A percentile compares a stretch with the other conserved stretches of the same genome.
phyloP scores from a whole-genome alignment of 1,139 yeast species.

The Komagataea norvegica region DNA sequence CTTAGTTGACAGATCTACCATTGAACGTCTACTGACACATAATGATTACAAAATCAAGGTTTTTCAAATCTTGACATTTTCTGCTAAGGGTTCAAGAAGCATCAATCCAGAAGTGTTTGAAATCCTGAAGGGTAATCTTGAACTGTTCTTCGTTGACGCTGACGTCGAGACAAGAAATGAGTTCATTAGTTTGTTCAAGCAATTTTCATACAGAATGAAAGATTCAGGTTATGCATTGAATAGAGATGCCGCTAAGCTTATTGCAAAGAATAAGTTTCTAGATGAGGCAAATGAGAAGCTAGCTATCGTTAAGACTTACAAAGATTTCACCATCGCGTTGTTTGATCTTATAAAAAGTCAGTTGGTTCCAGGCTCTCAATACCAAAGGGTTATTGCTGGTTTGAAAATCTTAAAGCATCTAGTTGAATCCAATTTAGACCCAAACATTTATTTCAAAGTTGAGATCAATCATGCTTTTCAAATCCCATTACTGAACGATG shows the following conservation, averaged over 20 bases:
- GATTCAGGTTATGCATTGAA: slow-evolving; percentile 58
- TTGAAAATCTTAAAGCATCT: slow-evolving; percentile 45
- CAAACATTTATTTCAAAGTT: slow-evolving; percentile 36
- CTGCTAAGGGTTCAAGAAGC: slow-evolving; percentile 57
- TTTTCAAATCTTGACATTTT: slow-evolving; percentile 54
- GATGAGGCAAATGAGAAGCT: slow-evolving; percentile 31
- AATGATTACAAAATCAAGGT: slow-evolving; percentile 51
- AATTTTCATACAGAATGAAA: slow-evolving; percentile 56
- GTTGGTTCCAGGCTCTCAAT: slow-evolving; percentile 64
- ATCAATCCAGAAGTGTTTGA: slow-evolving; percentile 43
- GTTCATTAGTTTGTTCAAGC: slow-evolving; percentile 54
- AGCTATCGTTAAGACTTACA: slow-evolving; percentile 29
- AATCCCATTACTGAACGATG: slow-evolving; percentile 37
- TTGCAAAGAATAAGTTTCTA: slow-evolving; percentile 32
- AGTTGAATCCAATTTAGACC: slow-evolving; percentile 48
- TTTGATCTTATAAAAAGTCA: slow-evolving; percentile 37
- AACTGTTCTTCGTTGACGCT: slow-evolving; percentile 52
- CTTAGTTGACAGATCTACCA: slow-evolving; percentile 33
- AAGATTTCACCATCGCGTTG: slow-evolving; percentile 42
- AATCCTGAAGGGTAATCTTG: slow-evolving; percentile 39
- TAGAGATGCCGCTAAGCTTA: slow-evolving; percentile 42
- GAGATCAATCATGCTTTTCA: slow-evolving; percentile 42
- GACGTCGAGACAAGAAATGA: slow-evolving; percentile 66
- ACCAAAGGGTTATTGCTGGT: slow-evolving; percentile 53
- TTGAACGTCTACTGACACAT: slow-evolving; percentile 41